A percentile compares a stretch with the other conserved stretches of the same genome.
These are phyloP conservation scores for Lyophyllum semitale DNA, from an alignment of 768 basidiomycete genomes.

Conservation along the genomic window DNA sequence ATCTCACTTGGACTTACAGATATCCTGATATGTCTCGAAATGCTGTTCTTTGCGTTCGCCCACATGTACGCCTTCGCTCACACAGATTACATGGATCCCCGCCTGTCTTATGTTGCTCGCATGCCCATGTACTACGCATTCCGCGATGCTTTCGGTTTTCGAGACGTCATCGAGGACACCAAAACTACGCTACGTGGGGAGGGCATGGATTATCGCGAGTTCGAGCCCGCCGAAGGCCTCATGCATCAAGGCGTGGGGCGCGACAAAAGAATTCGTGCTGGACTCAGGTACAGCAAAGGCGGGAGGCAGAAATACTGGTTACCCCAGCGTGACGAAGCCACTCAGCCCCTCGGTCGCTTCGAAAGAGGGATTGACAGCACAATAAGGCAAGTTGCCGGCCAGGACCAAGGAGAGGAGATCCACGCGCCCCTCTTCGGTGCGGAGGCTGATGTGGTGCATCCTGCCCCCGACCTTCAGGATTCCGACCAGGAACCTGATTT, in stretches of 20 bases:
- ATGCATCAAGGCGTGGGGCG: constrained; percentile 90
- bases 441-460: constrained; percentile 68
- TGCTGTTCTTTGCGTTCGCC: constrained; percentile 95
- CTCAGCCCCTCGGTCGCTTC: constrained; percentile 37
- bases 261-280: constrained; percentile 86
- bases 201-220: constrained; percentile 94
- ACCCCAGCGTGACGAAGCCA: constrained; percentile 57
- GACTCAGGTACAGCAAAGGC: constrained; percentile 88
- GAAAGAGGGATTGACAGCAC: constrained; percentile 44
- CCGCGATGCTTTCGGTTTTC: constrained; percentile 83
- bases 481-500: constrained; percentile 41
- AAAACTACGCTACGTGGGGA: constrained; percentile 81
- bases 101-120: constrained; percentile 70
- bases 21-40: constrained; percentile 91
- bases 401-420: constrained; percentile 53
- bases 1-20: constrained; percentile 91
- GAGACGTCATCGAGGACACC: constrained; percentile 86
- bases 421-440: constrained; percentile 73
- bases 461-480: constrained; percentile 55
- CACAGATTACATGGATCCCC: constrained; percentile 75
- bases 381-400: constrained; percentile 41
- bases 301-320: constrained; percentile 96
- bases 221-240: constrained; percentile 92
- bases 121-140: constrained; percentile 88
- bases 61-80: constrained; percentile 95